These are phyloP conservation scores for Thinopyrum elongatum DNA, from an alignment of 176 grass and related monocot genomes.

Conservation along the genomic window DNA sequence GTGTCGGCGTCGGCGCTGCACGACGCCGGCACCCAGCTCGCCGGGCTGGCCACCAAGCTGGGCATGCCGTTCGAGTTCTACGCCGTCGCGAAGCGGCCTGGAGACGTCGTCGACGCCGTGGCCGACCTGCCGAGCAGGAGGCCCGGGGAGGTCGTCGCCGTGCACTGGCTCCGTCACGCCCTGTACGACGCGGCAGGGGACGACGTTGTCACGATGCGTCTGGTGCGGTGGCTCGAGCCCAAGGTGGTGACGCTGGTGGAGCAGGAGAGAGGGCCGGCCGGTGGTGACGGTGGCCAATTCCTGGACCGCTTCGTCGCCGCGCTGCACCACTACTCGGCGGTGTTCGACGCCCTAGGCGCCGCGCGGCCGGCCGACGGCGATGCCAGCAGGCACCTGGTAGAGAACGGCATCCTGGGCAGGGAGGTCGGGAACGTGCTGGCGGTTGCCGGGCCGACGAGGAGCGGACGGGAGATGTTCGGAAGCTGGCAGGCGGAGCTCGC, in stretches of 20 bases:
- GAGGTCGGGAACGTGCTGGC: slow-evolving; percentile 60
- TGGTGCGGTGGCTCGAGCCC: slow-evolving; percentile 46
- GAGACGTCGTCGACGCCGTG: slow-evolving; percentile 26
- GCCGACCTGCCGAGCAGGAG: slow-evolving; percentile 10
- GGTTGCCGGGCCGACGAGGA: slow-evolving; percentile 45
- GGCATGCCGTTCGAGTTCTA: slow-evolving; percentile 59
- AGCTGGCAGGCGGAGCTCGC: slow-evolving; percentile 49
- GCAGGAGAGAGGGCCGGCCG: slow-evolving; percentile 30
- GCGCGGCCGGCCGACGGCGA: slow-evolving; percentile 36
- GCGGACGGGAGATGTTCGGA: slow-evolving; percentile 24
- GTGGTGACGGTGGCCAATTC: slow-evolving; percentile 19
- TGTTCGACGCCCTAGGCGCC: slow-evolving; percentile 56
- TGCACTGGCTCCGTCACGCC: slow-evolving; percentile 58
- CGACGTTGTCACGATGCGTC: slow-evolving; percentile 35
- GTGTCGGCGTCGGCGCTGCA: slow-evolving; percentile 26
- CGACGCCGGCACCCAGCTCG: slow-evolving; percentile 52
- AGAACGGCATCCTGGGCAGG: slow-evolving; percentile 40
- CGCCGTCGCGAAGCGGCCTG: slow-evolving; percentile 38
- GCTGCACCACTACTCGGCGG: slow-evolving; percentile 55
- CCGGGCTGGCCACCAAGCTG: slow-evolving; percentile 48
- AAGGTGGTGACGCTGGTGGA: slow-evolving; percentile 56
- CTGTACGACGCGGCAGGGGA: slow-evolving; percentile 54
- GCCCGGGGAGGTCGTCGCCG: slow-evolving; percentile 45
- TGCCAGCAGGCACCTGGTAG: slow-evolving; percentile 53
- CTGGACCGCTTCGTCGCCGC: slow-evolving; percentile 56